These are phyloP conservation scores for Boechera divaricarpa DNA, from an alignment of 345 rosid genomes.

Conservation along the genomic window DNA sequence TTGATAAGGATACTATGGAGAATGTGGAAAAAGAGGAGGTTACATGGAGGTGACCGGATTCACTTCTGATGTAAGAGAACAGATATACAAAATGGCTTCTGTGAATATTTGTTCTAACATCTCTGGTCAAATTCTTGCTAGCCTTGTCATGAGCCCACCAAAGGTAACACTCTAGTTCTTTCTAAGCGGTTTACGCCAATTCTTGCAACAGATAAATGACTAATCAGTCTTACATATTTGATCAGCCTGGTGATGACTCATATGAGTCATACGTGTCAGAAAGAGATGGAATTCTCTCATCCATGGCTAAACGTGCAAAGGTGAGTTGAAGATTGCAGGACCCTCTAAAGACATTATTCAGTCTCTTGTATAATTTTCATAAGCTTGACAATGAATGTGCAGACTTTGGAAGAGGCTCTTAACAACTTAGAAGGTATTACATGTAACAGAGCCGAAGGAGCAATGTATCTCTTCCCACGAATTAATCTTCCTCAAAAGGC, in stretches of 20 bases:
- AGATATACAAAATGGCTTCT: slow-evolving; percentile 86
- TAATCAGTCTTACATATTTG: slow-evolving; percentile 9
- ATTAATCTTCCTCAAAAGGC: slow-evolving; percentile 75
- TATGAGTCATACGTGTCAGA: slow-evolving; percentile 74
- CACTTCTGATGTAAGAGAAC: slow-evolving; percentile 72
- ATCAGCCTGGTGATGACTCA: slow-evolving; percentile 85
- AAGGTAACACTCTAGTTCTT: slow-evolving; percentile 54
- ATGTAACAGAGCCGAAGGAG: slow-evolving; percentile 95
- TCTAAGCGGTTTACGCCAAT: background rate
- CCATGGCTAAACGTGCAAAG: slow-evolving; percentile 90
- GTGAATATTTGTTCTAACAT: slow-evolving; percentile 91
- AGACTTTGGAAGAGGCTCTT: slow-evolving; percentile 81
- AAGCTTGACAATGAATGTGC: slow-evolving; percentile 30
- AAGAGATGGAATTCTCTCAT: slow-evolving; percentile 82
- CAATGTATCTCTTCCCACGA: slow-evolving; percentile 93
- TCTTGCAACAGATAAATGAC: slow-evolving; percentile 2
- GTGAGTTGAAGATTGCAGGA: slow-evolving; percentile 40
- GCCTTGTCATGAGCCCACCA: slow-evolving; percentile 97
- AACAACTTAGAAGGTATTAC: slow-evolving; percentile 84
- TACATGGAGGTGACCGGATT: slow-evolving; percentile 95
- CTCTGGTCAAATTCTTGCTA: slow-evolving; percentile 91
- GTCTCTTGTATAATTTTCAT: slow-evolving; percentile 2
- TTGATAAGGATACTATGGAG: slow-evolving; percentile 83
- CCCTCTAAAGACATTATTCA: background rate
- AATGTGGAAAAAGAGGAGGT: slow-evolving; percentile 98